Evolutionary conservation across 2,329 filamentous ascomycete species (phyloP).

Genomic region (Trichoderma sp.): DNA sequence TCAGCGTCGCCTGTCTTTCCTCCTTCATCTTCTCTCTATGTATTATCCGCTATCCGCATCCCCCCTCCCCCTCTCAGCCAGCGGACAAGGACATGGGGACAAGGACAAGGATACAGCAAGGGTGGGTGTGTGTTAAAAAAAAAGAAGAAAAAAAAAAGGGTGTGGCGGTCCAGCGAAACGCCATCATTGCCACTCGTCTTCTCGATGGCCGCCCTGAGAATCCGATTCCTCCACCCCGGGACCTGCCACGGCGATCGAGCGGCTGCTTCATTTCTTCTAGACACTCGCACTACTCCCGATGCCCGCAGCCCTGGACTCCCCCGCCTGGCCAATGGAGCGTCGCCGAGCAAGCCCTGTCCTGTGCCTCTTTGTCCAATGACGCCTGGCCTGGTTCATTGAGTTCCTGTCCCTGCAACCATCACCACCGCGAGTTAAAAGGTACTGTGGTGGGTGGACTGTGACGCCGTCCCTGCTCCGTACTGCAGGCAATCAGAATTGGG

Average conservation of each 20-base stretch:
- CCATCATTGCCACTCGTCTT: constrained; percentile 8
- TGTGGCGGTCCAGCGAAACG: constrained; percentile 4
- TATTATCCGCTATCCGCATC: no score
- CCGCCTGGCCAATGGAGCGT: neutral
- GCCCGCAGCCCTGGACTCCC: neutral
- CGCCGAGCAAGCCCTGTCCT: no score
- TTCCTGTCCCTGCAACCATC: neutral
- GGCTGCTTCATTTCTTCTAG: constrained; percentile 1
- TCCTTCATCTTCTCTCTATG: no score
- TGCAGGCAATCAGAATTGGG: neutral
- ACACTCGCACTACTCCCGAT: neutral
- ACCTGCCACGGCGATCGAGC: constrained; percentile 14
- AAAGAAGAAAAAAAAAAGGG: no score
- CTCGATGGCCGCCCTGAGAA: constrained; percentile 22
- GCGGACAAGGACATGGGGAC: no score
- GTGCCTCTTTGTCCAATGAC: no score
- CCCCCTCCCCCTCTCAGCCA: no score
- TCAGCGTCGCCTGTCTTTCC: constrained; percentile 1
- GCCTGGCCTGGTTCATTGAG: no score
- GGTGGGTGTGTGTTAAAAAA: no score
- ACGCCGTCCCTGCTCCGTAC: neutral
- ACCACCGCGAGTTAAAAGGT: neutral
- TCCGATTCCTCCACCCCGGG: constrained; percentile 16
- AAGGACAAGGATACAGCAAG: no score
- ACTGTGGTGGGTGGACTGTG: neutral